Evolutionary conservation across 805 yeast genomes (phyloP).

Genomic region (Candida silvicultrix): DNA sequence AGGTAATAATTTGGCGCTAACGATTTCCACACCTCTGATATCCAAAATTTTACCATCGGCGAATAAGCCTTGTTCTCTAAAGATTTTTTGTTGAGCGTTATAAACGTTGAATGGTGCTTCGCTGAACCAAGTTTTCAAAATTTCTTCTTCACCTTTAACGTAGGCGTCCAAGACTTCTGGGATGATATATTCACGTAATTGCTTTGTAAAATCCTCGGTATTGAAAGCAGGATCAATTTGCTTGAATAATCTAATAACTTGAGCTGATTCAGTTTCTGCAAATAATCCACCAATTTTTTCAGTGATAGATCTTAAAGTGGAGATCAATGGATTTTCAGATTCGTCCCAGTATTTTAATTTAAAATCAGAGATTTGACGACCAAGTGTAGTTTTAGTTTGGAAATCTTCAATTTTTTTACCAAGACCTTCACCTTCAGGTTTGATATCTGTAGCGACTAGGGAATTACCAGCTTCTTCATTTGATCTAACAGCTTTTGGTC

Average conservation of each 20-base stretch:
- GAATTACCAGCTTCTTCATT: slow-evolving; percentile 80
- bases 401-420: slow-evolving; percentile 62
- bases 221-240: slow-evolving; percentile 87
- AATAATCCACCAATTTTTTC: slow-evolving; percentile 74
- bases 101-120: slow-evolving; percentile 97
- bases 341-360: slow-evolving; percentile 79
- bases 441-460: slow-evolving; percentile 74
- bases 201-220: slow-evolving; percentile 69
- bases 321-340: slow-evolving; percentile 85
- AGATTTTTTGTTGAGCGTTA: slow-evolving; percentile 87
- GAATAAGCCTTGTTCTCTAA: slow-evolving; percentile 83
- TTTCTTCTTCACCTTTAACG: slow-evolving; percentile 81
- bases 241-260: slow-evolving; percentile 80
- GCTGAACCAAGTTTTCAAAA: slow-evolving; percentile 84
- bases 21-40: slow-evolving; percentile 90
- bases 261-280: slow-evolving; percentile 94
- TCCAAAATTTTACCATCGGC: slow-evolving; percentile 91
- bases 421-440: slow-evolving; percentile 62
- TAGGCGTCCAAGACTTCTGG: slow-evolving; percentile 96
- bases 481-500: slow-evolving; percentile 63
- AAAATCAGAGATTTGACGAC: slow-evolving; percentile 54
- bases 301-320: slow-evolving; percentile 70
- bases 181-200: slow-evolving; percentile 84
- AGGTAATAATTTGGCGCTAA: slow-evolving; percentile 82
- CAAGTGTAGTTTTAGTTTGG: slow-evolving; percentile 62